These are phyloP conservation scores for Camillea tinctor DNA, from an alignment of 2,329 filamentous ascomycete genomes.

Conservation along the genomic window DNA sequence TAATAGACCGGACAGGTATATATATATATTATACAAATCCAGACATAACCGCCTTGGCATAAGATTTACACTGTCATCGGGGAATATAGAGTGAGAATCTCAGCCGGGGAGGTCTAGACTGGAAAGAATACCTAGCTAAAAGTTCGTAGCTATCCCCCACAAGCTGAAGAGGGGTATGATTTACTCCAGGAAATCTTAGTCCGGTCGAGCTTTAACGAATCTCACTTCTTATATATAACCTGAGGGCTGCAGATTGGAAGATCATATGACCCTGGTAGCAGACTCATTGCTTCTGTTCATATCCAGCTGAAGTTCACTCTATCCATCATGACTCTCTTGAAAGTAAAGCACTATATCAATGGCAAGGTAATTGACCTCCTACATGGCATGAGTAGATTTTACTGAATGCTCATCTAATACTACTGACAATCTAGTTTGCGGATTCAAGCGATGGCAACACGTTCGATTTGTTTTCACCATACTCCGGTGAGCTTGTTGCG, in stretches of 20 bases:
- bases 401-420: background rate
- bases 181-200: too few species aligned
- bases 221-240: background rate
- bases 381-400: background rate
- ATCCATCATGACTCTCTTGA: conserved; percentile 9
- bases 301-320: background rate
- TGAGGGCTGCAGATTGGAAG: background rate
- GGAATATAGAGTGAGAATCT: background rate
- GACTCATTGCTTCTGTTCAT: background rate
- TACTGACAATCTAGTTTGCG: conserved; percentile 6
- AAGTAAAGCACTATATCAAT: conserved; percentile 17
- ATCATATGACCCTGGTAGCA: background rate
- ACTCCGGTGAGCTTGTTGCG: conserved; percentile 14
- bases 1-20: background rate
- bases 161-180: too few species aligned
- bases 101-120: too few species aligned
- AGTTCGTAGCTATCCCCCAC: too few species aligned
- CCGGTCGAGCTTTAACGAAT: too few species aligned
- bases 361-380: conserved; percentile 9
- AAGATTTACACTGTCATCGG: background rate
- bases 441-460: conserved; percentile 14
- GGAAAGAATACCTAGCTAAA: too few species aligned
- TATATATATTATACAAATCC: too few species aligned
- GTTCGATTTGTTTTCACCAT: conserved; percentile 17
- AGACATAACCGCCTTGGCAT: too few species aligned